These are phyloP conservation scores for Hypsizygus ulmarius DNA, from an alignment of 1,284 basidiomycete genomes.

Conservation along the genomic window DNA sequence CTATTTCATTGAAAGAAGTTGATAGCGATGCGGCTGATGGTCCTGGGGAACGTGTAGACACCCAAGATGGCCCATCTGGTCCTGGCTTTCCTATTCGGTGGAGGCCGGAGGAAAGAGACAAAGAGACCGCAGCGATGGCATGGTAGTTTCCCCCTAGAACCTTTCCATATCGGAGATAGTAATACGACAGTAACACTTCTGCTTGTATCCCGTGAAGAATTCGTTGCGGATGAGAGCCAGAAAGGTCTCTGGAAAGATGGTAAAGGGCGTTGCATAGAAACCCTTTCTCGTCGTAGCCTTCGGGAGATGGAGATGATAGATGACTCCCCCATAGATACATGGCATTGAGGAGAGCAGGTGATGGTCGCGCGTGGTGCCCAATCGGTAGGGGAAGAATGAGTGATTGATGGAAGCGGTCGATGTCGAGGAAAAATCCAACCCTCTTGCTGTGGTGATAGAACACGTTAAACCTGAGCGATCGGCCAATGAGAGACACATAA, in stretches of 20 bases:
- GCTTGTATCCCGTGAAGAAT: conserved; percentile 49
- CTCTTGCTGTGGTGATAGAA: conserved; percentile 33
- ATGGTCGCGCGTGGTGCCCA: conserved; percentile 33
- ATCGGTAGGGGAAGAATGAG: conserved; percentile 25
- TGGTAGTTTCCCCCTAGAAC: conserved; percentile 40
- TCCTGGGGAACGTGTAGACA: conserved; percentile 4
- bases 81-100: conserved; percentile 31
- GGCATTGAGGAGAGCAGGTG: conserved; percentile 39
- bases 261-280: conserved; percentile 37
- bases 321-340: conserved; percentile 41
- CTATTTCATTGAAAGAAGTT: conserved; percentile 14
- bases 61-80: background rate
- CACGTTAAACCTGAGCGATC: conserved; percentile 25
- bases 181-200: conserved; percentile 51
- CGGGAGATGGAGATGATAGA: conserved; percentile 22
- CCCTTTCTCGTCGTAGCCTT: conserved; percentile 20
- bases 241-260: conserved; percentile 29
- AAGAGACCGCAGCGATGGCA: conserved; percentile 34
- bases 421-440: conserved; percentile 39
- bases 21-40: background rate
- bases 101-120: conserved; percentile 35
- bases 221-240: conserved; percentile 29
- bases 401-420: conserved; percentile 28
- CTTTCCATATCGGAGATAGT: conserved; percentile 42
- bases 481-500: background rate